A percentile compares a stretch with the other conserved stretches of the same genome.
Evolutionary conservation across 768 basidiomycete genomes (phyloP).

Genomic region (Pluteus cervinus): DNA sequence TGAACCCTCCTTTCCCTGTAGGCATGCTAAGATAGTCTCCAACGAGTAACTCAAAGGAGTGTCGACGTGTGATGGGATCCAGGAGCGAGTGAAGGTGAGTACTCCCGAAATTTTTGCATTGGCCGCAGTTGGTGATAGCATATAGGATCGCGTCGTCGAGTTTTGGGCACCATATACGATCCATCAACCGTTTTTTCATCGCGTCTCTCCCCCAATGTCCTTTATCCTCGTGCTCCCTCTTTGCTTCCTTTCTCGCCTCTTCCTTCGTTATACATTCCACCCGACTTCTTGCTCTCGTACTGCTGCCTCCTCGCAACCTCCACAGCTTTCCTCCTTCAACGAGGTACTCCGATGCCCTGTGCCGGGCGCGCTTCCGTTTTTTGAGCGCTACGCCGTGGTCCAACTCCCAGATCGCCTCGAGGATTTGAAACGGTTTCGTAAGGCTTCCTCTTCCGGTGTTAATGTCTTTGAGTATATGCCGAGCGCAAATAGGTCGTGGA

Average conservation of each 20-base stretch:
- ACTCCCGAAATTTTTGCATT: slow-evolving; percentile 24
- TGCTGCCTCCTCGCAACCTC: slow-evolving; percentile 13
- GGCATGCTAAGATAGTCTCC: slow-evolving; percentile 29
- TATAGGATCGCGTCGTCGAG: slow-evolving; percentile 19
- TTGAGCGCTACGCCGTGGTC: slow-evolving; percentile 10
- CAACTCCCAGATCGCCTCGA: slow-evolving; percentile 16
- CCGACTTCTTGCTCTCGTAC: slow-evolving; percentile 10
- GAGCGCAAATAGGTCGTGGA: slow-evolving; percentile 17
- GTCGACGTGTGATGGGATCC: slow-evolving; percentile 26
- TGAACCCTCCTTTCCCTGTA: slow-evolving; percentile 22
- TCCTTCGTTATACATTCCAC: slow-evolving; percentile 22
- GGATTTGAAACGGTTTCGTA: slow-evolving; percentile 14
- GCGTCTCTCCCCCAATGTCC: slow-evolving; percentile 29
- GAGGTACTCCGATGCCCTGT: slow-evolving; percentile 17
- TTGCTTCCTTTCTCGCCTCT: slow-evolving; percentile 18
- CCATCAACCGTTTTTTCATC: slow-evolving; percentile 23
- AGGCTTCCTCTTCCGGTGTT: neutral
- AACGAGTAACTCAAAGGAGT: slow-evolving; percentile 33
- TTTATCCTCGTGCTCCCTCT: slow-evolving; percentile 12
- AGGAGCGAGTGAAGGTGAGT: slow-evolving; percentile 26
- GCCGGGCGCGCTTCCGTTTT: slow-evolving; percentile 14
- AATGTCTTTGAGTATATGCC: neutral
- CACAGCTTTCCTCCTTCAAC: slow-evolving; percentile 22
- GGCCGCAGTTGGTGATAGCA: slow-evolving; percentile 18
- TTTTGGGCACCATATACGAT: slow-evolving; percentile 19